Evolutionary conservation across 1,284 basidiomycete genomes (phyloP), one percentile per base, ranked within the genome.

Genomic region (Puccinia novopanici): DNA sequence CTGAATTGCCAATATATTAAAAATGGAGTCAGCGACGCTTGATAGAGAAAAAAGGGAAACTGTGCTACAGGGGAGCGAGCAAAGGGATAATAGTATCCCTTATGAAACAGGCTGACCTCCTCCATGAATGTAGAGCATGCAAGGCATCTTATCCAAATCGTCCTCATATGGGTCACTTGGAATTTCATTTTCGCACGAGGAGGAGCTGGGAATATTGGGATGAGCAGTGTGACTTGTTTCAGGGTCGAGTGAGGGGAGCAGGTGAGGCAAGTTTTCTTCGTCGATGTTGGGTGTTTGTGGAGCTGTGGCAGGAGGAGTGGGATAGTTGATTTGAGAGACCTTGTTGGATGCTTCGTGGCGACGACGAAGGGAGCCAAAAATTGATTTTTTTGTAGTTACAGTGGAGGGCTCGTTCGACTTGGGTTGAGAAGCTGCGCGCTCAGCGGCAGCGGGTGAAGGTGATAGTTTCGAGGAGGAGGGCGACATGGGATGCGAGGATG

Each of bases 351-450:
- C 6, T 22, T 57, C 52, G 2, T 22, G 52, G 54, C 12, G 52
- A 57, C 54, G 54, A 1, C 37, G 34, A n/a, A 75, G 73, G 15
- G 73, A 63, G 57, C 37, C 54, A 57, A 73, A 73, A 24, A 75
- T 48, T n/a, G 73, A 63, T 50, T 37, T 75, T 10, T 24, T n/a
- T n/a, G 22, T 55, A 12, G 9, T 37, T 34, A 48, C 0, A 48
- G 13, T 15, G 19, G 68, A 22, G 22, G 22, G 27, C 30, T 54
- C 48, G 52, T 15, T n/a, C 2, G 85, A 87, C 54, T 75, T 71
- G 37, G 65, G 22, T n/a, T 55, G 67, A 57, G 72, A 81, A 52
- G 42, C 5, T 42, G n/a, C 12, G 54, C 61, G 40, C 22, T 40
- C 27, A 24, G 17, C 15, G 45, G 17, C 4, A 3, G 37, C 12